phyloP scores from a whole-genome alignment of 768 basidiomycete species.

The Suillus subluteus region DNA sequence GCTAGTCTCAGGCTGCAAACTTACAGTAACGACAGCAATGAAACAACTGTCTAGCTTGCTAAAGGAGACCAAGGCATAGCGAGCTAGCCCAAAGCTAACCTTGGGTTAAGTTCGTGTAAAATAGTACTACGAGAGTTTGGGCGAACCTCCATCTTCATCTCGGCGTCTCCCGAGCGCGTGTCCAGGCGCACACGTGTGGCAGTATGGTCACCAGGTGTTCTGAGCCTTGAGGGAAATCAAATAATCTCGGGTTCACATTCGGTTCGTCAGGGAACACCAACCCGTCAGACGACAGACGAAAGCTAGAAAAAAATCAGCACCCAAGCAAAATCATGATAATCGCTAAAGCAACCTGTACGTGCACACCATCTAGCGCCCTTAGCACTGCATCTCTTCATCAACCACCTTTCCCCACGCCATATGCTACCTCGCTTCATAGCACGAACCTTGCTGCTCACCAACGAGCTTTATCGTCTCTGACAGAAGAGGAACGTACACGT shows the following conservation, averaged over 20 bases:
- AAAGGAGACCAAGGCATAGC: not conserved
- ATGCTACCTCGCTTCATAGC: conserved; percentile 69
- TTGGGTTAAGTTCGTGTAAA: not conserved
- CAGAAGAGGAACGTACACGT: conserved; percentile 41
- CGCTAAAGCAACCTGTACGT: conserved; percentile 53
- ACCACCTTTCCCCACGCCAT: conserved; percentile 81
- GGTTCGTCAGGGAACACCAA: conserved; percentile 86
- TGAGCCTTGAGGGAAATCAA: conserved; percentile 61
- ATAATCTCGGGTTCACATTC: conserved; percentile 70
- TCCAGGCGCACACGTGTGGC: conserved; percentile 71
- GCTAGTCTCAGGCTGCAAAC: not conserved
- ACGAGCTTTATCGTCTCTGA: conserved; percentile 71
- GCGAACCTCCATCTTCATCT: conserved; percentile 70
- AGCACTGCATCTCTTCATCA: conserved; percentile 85
- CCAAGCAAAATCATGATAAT: not conserved
- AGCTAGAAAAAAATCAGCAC: conserved; percentile 46
- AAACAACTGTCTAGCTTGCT: not conserved
- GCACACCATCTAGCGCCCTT: conserved; percentile 76
- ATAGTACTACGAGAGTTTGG: not conserved
- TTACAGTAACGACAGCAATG: not conserved
- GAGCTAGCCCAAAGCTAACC: not conserved
- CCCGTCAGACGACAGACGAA: conserved; percentile 58
- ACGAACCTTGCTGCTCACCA: conserved; percentile 68
- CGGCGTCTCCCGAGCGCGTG: conserved; percentile 71
- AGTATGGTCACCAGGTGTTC: conserved; percentile 59